Conservation (phyloP, 2,329 filamentous ascomycete genomes). For the Podosphaera aphanis region DNA sequence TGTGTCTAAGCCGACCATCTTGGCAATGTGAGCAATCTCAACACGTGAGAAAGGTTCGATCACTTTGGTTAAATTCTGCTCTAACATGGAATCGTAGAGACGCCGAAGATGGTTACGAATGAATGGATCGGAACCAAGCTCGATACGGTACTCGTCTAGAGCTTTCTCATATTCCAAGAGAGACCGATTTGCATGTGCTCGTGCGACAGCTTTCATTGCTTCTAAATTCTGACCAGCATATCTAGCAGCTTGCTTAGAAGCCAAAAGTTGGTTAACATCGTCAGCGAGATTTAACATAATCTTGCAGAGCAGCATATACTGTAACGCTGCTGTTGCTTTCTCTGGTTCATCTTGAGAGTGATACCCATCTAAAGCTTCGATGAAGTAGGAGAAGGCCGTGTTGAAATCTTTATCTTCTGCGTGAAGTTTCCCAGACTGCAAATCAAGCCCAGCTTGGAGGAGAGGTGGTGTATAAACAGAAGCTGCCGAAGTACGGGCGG, state of each 20-base stretch:
- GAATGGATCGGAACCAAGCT: conserved; percentile 84
- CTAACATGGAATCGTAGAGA: conserved; percentile 93
- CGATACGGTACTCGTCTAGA: conserved; percentile 70
- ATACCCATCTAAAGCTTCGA: conserved; percentile 94
- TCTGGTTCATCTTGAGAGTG: conserved; percentile 69
- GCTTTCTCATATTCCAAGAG: conserved; percentile 94
- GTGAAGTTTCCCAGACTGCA: conserved; percentile 98
- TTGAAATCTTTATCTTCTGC: conserved; percentile 98
- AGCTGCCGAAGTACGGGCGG: conserved; percentile 79
- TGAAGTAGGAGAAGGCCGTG: conserved; percentile 96
- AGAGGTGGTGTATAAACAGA: conserved; percentile 92
- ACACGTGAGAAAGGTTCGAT: conserved; percentile 97
- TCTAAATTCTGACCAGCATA: conserved; percentile 91
- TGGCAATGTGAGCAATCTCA: conserved; percentile 88
- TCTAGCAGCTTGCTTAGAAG: conserved; percentile 87
- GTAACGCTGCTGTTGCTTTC: conserved; percentile 86
- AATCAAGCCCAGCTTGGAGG: conserved; percentile 86
- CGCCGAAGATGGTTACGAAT: conserved; percentile 90
- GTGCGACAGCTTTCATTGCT: conserved; percentile 96
- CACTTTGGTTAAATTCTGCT: conserved; percentile 98
- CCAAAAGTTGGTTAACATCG: conserved; percentile 86
- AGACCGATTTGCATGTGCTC: conserved; percentile 83
- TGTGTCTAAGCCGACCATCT: conserved; percentile 91
- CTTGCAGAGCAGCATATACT: conserved; percentile 99
- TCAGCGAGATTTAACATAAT: conserved; percentile 96